Evolutionary conservation across 371 early-diverging fungal species (phyloP), one percentile per base, ranked within the genome.

Genomic region (Mucor racemosus): DNA sequence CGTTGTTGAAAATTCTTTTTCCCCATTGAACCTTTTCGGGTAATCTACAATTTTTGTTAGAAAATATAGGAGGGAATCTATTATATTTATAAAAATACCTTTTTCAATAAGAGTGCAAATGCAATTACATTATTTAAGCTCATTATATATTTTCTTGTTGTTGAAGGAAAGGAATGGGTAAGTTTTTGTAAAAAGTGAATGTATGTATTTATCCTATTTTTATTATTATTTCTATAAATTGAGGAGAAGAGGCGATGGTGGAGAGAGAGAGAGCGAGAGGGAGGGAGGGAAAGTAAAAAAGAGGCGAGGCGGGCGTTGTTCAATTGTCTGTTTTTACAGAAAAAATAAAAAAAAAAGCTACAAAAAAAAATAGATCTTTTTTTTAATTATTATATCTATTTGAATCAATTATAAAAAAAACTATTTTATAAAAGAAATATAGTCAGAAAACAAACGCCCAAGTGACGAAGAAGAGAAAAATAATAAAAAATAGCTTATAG

Each of bases 41-140:
- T 68, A 55, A 67, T 69, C 70, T 72, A 64, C 17, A 54, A 2
- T 44, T n/a, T 26, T 26, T 26, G 26, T 26, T 26, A 26, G 26
- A 26, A 26, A 26, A 26, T 26, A 26, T 26, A 26, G 26, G 3
- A 26, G 26, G 26, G 3, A 26, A 26, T 26, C 26, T 26, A 19
- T 57, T 57, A 17, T n/a, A 36, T 57, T 38, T 38, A 1, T 39
- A 33, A 26, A 19, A 48, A 48, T 71, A 76, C 77, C 74, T 76
- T 76, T 71, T 76, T 73, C 26, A 76, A 66, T 59, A 73, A 60
- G 17, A 74, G 65, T 42, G 77, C 74, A 60, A 76, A 68, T 50
- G 77, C 68, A 59, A 76, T 66, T 35, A 76, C 72, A 11, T 71
- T 68, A 61, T 66, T 71, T n/a, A 74, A 62, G 64, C 74, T 76